Base-by-base conservation (phyloP, 352 stramenopile genomes). In the Phytophthora idaei region DNA sequence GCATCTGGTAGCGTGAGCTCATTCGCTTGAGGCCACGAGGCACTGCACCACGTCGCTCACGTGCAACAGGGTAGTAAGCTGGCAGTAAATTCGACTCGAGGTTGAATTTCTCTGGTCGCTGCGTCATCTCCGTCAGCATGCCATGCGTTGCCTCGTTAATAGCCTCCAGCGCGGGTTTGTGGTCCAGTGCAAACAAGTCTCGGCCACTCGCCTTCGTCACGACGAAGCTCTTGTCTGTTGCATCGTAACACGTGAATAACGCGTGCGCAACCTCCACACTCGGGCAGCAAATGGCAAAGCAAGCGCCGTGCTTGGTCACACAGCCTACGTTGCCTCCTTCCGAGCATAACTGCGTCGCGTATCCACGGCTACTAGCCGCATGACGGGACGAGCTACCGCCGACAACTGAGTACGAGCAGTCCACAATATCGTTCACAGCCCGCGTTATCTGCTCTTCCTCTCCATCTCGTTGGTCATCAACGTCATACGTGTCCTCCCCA, bases 171-270 rank as follows among this genome's bases (percentile, higher is more conserved):
- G 87, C 85, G 11, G 87, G 84, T 56, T 93, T 92, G 57, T 90
- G 67, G 61, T 94, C 82, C 46, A 95, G 56, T 3, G 75, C 65
- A 32, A 80, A 64, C 39, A 95, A 58, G n/a, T 89, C 76, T 31
- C 85, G 85, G 0, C 84, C 81, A 46, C 71, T 67, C 9, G 78
- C 74, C 56, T 94, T 89, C 0, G 83, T 90, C 28, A 92, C 86
- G 7, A 79, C 69, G 41, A 94, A 92, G 0, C 60, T 71, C 52
- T 81, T 89, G 25, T 90, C 81, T 27, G 84, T 92, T 39, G 81
- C 77, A 44, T 92, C 83, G 69, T 94, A 95, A 65, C 87, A 93
- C 48, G 83, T 93, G 69, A 95, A 95, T 53, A 89, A 80, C 32
- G 84, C 83, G 45, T 92, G 79, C 2, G 83, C 72, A 29, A 95